Conservation (phyloP, 768 basidiomycete species). For the Suillus sp. region DNA sequence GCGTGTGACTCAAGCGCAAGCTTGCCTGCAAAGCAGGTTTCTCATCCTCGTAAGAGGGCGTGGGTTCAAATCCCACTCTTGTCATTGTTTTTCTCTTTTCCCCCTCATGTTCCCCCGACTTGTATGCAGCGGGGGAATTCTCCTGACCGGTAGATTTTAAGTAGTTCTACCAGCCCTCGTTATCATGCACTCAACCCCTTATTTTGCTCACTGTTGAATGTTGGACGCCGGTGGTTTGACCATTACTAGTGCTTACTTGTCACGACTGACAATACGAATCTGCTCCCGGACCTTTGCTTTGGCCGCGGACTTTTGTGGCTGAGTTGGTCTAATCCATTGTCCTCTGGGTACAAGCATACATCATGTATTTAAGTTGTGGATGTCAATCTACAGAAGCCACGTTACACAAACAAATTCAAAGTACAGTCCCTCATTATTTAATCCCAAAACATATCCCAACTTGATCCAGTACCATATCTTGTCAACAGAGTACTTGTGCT, state of each 20-base stretch:
- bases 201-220: not conserved
- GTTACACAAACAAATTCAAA: not conserved
- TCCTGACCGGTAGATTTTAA: too few species aligned
- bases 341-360: slow-evolving; percentile 1
- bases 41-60: slow-evolving; percentile 24
- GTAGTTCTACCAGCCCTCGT: not conserved
- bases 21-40: slow-evolving; percentile 21
- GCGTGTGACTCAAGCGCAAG: slow-evolving; percentile 59
- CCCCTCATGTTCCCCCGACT: too few species aligned
- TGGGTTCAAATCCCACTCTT: slow-evolving; percentile 30
- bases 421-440: not conserved
- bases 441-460: not conserved
- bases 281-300: slow-evolving; percentile 8
- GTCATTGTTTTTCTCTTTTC: slow-evolving; percentile 16
- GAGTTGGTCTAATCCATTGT: slow-evolving; percentile 10
- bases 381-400: not conserved
- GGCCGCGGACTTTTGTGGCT: slow-evolving; percentile 7
- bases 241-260: not conserved
- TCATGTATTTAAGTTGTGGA: slow-evolving; percentile 4
- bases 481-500: not conserved
- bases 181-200: too few species aligned
- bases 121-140: not conserved
- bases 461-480: not conserved
- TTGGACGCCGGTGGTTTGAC: not conserved
- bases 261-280: not conserved